A percentile compares a stretch with the other conserved stretches of the same genome.
Conservation (phyloP, 169 alveolate genomes). For the Plasmodium coatneyi region DNA sequence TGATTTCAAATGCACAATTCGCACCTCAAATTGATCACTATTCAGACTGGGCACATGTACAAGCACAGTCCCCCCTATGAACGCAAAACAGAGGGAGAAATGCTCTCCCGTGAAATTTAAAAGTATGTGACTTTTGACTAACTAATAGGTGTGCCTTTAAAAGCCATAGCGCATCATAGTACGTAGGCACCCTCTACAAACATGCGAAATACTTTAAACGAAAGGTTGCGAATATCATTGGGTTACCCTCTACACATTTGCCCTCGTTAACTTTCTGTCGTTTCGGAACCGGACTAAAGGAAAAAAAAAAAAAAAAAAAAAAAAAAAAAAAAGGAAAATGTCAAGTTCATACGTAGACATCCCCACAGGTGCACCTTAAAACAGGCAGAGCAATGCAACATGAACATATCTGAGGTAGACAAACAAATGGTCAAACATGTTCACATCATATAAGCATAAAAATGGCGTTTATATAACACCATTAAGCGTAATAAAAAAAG, state of each 20-base stretch:
- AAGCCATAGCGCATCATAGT: background rate
- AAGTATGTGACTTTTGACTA: background rate
- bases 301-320: background rate
- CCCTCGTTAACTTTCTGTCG: slow-evolving; percentile 39
- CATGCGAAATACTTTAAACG: background rate
- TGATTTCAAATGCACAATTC: background rate
- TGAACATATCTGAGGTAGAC: background rate
- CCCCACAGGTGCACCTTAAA: background rate
- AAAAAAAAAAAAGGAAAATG: background rate
- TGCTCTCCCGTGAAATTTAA: background rate
- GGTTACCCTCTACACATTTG: background rate
- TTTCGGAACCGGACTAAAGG: slow-evolving; percentile 71
- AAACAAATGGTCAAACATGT: background rate
- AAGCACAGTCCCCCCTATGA: background rate
- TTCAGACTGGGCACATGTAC: background rate
- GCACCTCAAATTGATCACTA: background rate
- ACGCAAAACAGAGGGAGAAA: background rate
- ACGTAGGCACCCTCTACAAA: background rate
- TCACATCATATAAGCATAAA: background rate
- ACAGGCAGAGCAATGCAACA: background rate
- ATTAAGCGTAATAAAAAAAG: background rate
- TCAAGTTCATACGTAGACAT: background rate
- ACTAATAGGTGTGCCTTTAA: background rate
- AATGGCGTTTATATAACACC: background rate
- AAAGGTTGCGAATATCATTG: background rate